A percentile compares a stretch with the other conserved stretches of the same genome.
Evolutionary conservation across 768 basidiomycete genomes (phyloP).

Genomic region (Botryobasidium botryosum): DNA sequence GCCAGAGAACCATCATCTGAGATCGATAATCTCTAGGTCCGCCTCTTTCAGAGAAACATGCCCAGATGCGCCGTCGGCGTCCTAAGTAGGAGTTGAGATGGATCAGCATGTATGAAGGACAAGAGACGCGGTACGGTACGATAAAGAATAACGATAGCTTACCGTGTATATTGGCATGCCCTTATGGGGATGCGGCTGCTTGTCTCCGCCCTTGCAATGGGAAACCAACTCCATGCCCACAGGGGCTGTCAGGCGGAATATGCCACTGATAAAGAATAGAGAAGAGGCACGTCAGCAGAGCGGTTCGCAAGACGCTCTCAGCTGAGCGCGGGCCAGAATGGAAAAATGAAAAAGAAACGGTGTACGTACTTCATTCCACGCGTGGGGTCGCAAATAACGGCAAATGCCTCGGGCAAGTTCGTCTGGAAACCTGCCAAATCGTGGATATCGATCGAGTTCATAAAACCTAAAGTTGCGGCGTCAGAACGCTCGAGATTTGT

Average conservation of each 20-base stretch:
- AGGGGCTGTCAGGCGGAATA: conserved; percentile 80
- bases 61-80: conserved; percentile 77
- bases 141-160: conserved; percentile 14
- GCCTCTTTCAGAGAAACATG: conserved; percentile 47
- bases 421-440: conserved; percentile 80
- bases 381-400: conserved; percentile 78
- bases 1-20: conserved; percentile 25
- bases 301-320: not conserved
- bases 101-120: not conserved
- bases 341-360: conserved; percentile 8
- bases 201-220: conserved; percentile 56
- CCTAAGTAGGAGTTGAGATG: conserved; percentile 26
- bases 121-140: not conserved
- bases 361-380: conserved; percentile 49
- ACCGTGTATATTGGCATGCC: conserved; percentile 79
- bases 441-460: conserved; percentile 88
- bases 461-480: conserved; percentile 40
- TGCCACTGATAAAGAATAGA: conserved; percentile 43
- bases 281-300: not conserved
- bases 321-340: too few species aligned
- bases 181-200: conserved; percentile 67
- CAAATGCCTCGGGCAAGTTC: conserved; percentile 84
- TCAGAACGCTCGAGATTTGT: conserved; percentile 4
- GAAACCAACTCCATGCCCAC: conserved; percentile 57
- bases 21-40: conserved; percentile 67